Base-by-base conservation (phyloP, 202 grass and related monocot species). In the Zoysia matrella region DNA sequence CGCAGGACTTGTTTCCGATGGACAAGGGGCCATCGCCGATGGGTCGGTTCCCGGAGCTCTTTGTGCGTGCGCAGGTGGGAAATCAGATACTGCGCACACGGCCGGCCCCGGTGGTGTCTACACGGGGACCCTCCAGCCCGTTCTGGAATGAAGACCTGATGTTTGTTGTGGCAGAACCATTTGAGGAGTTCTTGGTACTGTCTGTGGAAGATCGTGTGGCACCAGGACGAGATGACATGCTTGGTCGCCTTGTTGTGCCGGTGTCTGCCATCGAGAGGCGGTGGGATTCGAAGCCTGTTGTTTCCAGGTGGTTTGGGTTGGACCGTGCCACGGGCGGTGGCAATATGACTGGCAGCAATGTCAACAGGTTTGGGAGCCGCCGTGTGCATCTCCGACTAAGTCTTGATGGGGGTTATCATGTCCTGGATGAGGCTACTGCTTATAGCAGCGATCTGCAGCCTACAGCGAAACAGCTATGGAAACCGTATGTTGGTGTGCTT, bases 151-250 rank as follows among this genome's bases (percentile, higher is more conserved):
- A 97, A 73, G 90, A 97, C 82, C 86, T 97, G 55, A 69, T 97
- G 87, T 97, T 94, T 62, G 94, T 97, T 4, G 94, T 97, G 10
- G 89, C 94, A 1, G 94, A 97, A 69, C 92, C 94, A 11, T 97
- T 97, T 18, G 94, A 94, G 56, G 94, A 97, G 46, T 80, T 92
- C 65, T 66, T 97, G 60, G 56, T 85, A 67, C 11, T 97, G 11
- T 90, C 89, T 9, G 74, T 97, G 61, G 92, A 94, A 64, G 94
- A 97, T 30, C 85, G 80, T n/a, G 50, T 97, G 7, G 73, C 83
- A 0, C 94, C 88, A 0, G 88, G 88, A 45, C 82, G 81, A n/a
- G 94, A 97, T 48, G 94, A 97, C 41, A 48, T 87, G 11, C 88
- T 97, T n/a, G 90, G 94, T 5, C 83, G 94, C 22, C 82, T 97